phyloP scores from a whole-genome alignment of 2,329 filamentous ascomycete species.

The Alternaria panax region DNA sequence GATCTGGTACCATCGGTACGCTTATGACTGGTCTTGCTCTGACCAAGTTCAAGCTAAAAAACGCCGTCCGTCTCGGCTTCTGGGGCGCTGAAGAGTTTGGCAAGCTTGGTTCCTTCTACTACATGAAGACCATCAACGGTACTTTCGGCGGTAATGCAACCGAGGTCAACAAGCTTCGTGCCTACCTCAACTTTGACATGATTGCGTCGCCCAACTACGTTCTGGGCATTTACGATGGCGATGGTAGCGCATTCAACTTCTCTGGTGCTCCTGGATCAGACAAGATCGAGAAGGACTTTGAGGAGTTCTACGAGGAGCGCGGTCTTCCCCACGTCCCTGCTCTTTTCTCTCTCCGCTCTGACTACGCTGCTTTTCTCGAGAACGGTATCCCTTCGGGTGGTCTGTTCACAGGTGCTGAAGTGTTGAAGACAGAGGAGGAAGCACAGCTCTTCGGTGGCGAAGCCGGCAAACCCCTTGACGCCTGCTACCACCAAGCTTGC shows the following conservation, averaged over 20 bases:
- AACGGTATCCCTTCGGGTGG: constrained; percentile 52
- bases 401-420: constrained; percentile 52
- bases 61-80: constrained; percentile 52
- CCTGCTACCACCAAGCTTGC: constrained; percentile 50
- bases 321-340: constrained; percentile 44
- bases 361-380: constrained; percentile 53
- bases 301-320: constrained; percentile 46
- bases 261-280: constrained; percentile 46
- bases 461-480: constrained; percentile 48
- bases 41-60: constrained; percentile 50
- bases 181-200: constrained; percentile 56
- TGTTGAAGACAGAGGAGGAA: constrained; percentile 50
- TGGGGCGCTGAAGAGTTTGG: constrained; percentile 54
- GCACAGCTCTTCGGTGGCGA: constrained; percentile 47
- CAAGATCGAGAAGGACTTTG: constrained; percentile 47
- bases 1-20: constrained; percentile 50
- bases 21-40: constrained; percentile 50
- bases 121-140: constrained; percentile 48
- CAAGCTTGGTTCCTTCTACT: constrained; percentile 49
- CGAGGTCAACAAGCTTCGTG: constrained; percentile 49
- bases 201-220: constrained; percentile 52
- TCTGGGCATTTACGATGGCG: constrained; percentile 51
- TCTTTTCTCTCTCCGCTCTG: constrained; percentile 49
- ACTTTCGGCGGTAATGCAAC: constrained; percentile 36
- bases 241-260: constrained; percentile 49